Evolutionary conservation across 2,329 filamentous ascomycete genomes (phyloP), one percentile per base, ranked within the genome.

Genomic region (Trichoderma asperellum): DNA sequence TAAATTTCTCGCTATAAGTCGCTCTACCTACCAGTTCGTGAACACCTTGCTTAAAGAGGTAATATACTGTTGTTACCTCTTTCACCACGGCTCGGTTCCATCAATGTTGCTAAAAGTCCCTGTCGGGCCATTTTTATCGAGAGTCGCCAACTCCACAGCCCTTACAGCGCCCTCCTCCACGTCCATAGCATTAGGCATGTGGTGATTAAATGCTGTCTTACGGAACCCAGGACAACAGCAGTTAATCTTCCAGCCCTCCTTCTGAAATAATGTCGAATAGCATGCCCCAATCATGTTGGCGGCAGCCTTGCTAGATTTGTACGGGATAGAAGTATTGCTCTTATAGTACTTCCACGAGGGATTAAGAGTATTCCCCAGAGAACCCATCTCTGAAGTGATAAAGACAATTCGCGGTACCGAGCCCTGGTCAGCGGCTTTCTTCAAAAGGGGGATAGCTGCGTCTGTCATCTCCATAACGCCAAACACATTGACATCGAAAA

Each of bases 281-380:
- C 63, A 66, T 7, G 63, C 63, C 3, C 63, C 63, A 49, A 66
- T 66, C 63, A 66, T 66, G n/a, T 66, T 66, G 14, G 52, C 63
- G 5, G 63, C 63, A 3, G 63, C 63, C 12, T 66, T 66, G 63
- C 63, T 66, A 3, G 63, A 66, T 14, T 66, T 66, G n/a, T 66
- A 66, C 8, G 63, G 53, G n/a, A 66, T 29, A 12, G 63, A 66
- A 1, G 27, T 58, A 18, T 66, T 66, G 40, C 57, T 21, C 29
- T 66, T 40, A 10, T 66, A 29, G 16, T 58, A 49, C 21, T 66
- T 58, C 63, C 53, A 66, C 5, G 63, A 66, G 18, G 63, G n/a
- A 10, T 66, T 66, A 29, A 66, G 63, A 10, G 63, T 66, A 18
- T 66, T 66, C 0, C 63, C 63, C 29, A 66, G 18, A 16, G 63